A percentile compares a stretch with the other conserved stretches of the same genome.
These are phyloP conservation scores for Starmerella tilneyi DNA, from an alignment of 805 yeast species.

Conservation along the genomic window DNA sequence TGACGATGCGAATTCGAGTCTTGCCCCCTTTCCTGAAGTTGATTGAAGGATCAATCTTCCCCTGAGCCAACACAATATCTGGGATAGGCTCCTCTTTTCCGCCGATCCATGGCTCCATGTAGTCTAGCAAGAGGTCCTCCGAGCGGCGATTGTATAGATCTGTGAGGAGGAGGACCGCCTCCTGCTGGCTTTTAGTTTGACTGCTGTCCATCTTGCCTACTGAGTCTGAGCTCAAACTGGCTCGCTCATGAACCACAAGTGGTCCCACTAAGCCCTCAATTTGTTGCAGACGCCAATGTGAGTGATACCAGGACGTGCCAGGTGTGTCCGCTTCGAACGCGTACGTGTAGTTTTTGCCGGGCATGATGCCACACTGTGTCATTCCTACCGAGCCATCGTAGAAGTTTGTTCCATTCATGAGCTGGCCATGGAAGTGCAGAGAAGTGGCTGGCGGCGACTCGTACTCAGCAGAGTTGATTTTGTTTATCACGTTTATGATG, in stretches of 20 bases:
- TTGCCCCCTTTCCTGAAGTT: constrained; percentile 15
- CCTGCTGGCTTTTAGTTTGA: no score
- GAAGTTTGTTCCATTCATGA: constrained; percentile 38
- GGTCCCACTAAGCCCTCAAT: constrained; percentile 44
- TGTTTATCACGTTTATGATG: constrained; percentile 35
- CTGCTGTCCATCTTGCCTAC: no score
- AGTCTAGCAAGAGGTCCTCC: constrained; percentile 32
- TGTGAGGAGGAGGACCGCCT: constrained; percentile 30
- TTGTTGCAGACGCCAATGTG: constrained; percentile 41
- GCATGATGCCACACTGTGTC: constrained; percentile 43
- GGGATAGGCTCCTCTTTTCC: constrained; percentile 34
- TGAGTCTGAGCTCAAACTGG: not conserved
- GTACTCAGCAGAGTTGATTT: not conserved
- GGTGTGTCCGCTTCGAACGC: constrained; percentile 35
- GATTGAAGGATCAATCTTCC: constrained; percentile 26
- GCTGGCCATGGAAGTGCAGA: constrained; percentile 47
- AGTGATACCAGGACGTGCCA: constrained; percentile 51
- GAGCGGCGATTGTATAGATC: constrained; percentile 36
- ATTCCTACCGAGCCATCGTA: constrained; percentile 45
- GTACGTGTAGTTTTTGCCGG: constrained; percentile 37
- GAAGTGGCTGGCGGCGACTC: constrained; percentile 31
- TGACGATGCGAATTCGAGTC: constrained; percentile 27
- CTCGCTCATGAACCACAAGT: constrained; percentile 36
- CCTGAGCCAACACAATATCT: constrained; percentile 38
- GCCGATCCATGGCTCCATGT: constrained; percentile 34